Conservation (phyloP, 2,329 filamentous ascomycete species). For the Graphilbum ipis-grandicollis region DNA sequence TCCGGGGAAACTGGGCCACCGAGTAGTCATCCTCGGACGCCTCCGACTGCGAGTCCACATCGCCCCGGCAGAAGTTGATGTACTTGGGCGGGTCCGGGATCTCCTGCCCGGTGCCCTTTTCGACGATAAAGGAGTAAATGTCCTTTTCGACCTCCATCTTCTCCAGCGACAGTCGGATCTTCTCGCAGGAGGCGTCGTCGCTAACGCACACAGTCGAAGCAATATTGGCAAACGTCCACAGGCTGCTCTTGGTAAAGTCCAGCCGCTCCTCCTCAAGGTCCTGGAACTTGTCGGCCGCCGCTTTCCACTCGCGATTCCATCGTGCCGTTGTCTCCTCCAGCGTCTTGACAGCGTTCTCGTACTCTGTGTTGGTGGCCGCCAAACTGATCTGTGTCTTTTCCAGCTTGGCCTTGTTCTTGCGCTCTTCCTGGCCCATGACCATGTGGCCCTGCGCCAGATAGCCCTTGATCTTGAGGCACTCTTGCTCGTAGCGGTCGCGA, state of each 20-base stretch:
- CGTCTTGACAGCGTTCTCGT: slow-evolving; percentile 81
- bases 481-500: slow-evolving; percentile 88
- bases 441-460: slow-evolving; percentile 97
- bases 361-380: slow-evolving; percentile 78
- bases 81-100: slow-evolving; percentile 95
- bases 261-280: slow-evolving; percentile 93
- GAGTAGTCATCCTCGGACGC: slow-evolving; percentile 80
- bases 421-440: slow-evolving; percentile 99
- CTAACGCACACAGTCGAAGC: slow-evolving; percentile 95
- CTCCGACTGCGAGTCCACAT: slow-evolving; percentile 68
- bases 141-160: slow-evolving; percentile 92
- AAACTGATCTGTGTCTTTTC: slow-evolving; percentile 98
- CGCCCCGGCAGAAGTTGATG: slow-evolving; percentile 94
- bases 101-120: slow-evolving; percentile 83
- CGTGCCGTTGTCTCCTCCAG: slow-evolving; percentile 87
- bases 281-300: slow-evolving; percentile 96
- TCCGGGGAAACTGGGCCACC: slow-evolving; percentile 86
- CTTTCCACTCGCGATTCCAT: slow-evolving; percentile 98
- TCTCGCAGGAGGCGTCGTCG: slow-evolving; percentile 92
- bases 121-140: slow-evolving; percentile 74
- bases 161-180: slow-evolving; percentile 82
- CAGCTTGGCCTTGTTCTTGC: slow-evolving; percentile 95
- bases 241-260: slow-evolving; percentile 92
- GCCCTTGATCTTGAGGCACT: slow-evolving; percentile 95
- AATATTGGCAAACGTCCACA: slow-evolving; percentile 97